These are phyloP conservation scores for Hemisphaericaspora lyxosophila DNA, from an alignment of 1,139 yeast species.

Conservation along the genomic window DNA sequence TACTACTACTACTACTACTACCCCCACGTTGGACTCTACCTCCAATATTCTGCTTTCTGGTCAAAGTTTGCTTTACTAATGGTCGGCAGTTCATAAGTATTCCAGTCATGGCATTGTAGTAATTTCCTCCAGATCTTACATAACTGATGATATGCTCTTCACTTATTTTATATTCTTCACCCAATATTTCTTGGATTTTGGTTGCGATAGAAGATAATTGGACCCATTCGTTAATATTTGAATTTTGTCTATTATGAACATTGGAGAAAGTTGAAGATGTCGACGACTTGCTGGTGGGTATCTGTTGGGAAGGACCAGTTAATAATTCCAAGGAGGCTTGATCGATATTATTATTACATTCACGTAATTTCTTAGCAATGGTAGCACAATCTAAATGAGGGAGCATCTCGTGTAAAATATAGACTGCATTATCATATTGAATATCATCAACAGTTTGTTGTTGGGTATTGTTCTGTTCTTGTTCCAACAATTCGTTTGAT, in stretches of 20 bases:
- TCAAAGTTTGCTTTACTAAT: constrained; percentile 5
- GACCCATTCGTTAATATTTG: constrained; percentile 11
- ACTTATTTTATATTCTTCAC: constrained; percentile 5
- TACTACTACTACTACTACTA: not conserved
- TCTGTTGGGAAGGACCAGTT: not conserved
- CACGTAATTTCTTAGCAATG: constrained; percentile 17
- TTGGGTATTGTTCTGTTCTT: constrained; percentile 4
- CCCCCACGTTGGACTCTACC: constrained; percentile 28
- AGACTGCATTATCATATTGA: constrained; percentile 7
- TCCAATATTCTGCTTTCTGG: constrained; percentile 12
- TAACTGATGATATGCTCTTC: constrained; percentile 10
- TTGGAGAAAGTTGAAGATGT: not conserved
- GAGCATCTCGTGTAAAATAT: constrained; percentile 21
- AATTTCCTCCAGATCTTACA: constrained; percentile 18
- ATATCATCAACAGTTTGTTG: constrained; percentile 2
- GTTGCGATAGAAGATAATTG: constrained; percentile 2
- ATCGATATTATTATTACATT: constrained; percentile 19
- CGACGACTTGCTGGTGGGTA: not conserved
- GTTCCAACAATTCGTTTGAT: constrained; percentile 11
- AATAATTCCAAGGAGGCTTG: constrained; percentile 13
- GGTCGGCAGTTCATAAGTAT: constrained; percentile 23
- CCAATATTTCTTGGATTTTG: constrained; percentile 7
- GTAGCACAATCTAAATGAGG: constrained; percentile 19
- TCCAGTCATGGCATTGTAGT: constrained; percentile 27
- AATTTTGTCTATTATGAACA: not conserved